Base-by-base conservation (phyloP, 2,329 filamentous ascomycete species). In the Bipolaris sorokiniana region DNA sequence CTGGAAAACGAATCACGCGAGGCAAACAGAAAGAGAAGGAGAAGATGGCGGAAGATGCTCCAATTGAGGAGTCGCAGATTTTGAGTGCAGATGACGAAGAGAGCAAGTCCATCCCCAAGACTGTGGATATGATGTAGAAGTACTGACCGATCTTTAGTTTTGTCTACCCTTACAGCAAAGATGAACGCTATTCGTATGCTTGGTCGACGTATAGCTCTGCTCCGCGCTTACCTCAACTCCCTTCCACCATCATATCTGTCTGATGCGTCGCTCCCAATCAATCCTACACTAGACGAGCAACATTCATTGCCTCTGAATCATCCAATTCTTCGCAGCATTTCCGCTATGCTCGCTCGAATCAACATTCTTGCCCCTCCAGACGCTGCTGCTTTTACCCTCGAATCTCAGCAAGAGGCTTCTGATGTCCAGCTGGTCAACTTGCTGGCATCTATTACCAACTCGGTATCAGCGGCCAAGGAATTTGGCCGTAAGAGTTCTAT, bases 161-260 rank as follows among this genome's bases (percentile, higher is more conserved):
- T 89, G 51, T 82, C 86, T 22, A 85, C 81, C 15, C 86, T 99
- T 20, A 95, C 89, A 26, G 90, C 92, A 59, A 97, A 96, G 70
- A 86, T 90, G 61, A 98, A 97, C 76, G 93, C 95, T 23, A 89
- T 97, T 71, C 94, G 92, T 78, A 97, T 97, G 88, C 86, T 99
- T 26, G 88, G 94, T 75, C 61, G 83, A 74, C 72, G 83, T 76
- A 71, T 85, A 62, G 69, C 81, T 65, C 79, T 87, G 71, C 73
- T 87, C 70, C 77, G 86, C 61, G 54, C 83, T 74, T 98, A 97
- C 73, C 86, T 99, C 45, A 82, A 88, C 61, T 84, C 84, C 13
- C 83, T 95, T 2, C 89, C 90, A 1, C 82, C 86, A 7, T 88
- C 87, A 20, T 87, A 88, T 68, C 79, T 88, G 34, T 83, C 82